Evolutionary conservation across 2,329 filamentous ascomycete genomes (phyloP), one percentile per base, ranked within the genome.

Genomic region (Fragosphaeria purpurea): DNA sequence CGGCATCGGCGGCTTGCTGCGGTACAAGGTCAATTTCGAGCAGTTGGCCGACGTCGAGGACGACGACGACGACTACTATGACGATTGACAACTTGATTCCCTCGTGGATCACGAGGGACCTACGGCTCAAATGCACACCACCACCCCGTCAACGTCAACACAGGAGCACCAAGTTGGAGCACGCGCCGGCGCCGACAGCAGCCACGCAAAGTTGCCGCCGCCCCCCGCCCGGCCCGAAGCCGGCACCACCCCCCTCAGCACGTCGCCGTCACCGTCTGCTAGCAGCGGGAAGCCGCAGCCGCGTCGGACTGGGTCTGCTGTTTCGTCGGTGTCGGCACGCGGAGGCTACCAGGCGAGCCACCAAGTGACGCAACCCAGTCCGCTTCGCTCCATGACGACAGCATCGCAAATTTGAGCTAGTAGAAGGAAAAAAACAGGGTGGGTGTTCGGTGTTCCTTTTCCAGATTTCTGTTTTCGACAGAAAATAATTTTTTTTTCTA

Each of bases 21-120:
- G 93, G 61, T 98, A 98, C 83, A 96, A 96, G 77, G 88, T 98
- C 77, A 98, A 98, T 77, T 98, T 98, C 74, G 94, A 98, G 74
- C 94, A 98, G 72, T 80, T 98, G 70, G 86, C 85, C 70, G 93
- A 97, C 68, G 78, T 86, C 64, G 82, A 86, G 64, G 90, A 95
- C 68, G 86, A 93, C 67, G 86, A 90, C 70, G 91, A 97, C 68
- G 91, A 91, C 71, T 96, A 95, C 76, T 88, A 91, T 73, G 78
- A 80, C 70, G 77, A 94, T 93, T 91, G 86, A 91, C 86, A 83
- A 79, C 80, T 82, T 81, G 81, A 87, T 76, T 77, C 79, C 87
- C 87, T 91, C 86, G 86, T 84, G 71, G 68, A 73, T 68, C 77
- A 83, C 88, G 90, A 95, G 90, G 89, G 85, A 81, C 75, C 55